Base-by-base conservation (phyloP, 2,329 filamentous ascomycete genomes). In the Diaporthe aspalathi region DNA sequence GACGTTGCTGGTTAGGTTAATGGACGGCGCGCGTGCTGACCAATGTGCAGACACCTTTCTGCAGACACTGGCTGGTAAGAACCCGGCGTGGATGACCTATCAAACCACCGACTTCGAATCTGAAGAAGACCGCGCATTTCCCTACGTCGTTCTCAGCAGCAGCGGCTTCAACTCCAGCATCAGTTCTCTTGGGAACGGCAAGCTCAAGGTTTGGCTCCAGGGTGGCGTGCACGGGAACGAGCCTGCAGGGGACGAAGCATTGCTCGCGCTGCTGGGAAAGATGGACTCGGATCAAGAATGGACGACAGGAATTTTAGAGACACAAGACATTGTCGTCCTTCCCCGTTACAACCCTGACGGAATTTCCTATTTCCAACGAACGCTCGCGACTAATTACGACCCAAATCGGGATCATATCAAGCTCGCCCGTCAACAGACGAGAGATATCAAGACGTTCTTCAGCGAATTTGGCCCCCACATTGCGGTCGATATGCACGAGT, bases 201-300 rank as follows among this genome's bases (percentile, higher is more conserved):
- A 63, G 27, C 60, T 63, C 27, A 63, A 63, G 60, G 60, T 63
- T 27, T 63, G 43, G 60, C 29, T 63, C 1, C 60, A 63, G 60
- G 60, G 60, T 24, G 60, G 60, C 0, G 60, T 63, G 20, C 60
- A 63, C 5, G 60, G 60, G 6, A 63, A 63, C 16, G 60, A 63
- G 60, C 60, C 60, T 20, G 60, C 60, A 1, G 60, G 60, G 1
- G 60, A 63, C 20, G 60, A 63, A 63, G 29, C 60, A 20, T 24
- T 63, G n/a, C 60, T 63, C 12, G 60, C 60, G 3, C 43, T 63
- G 6, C 43, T 63, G 20, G 60, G 60, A 3, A 63, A 49, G 60
- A 63, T 63, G 60, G 60, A 63, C 43, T 43, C 60, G 12, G 27
- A 63, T 35, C 27, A 47, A 29, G 57, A 47, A 22, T 62, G 57